Conservation (phyloP, 208 protist species). For the Porcisia deanei region DNA sequence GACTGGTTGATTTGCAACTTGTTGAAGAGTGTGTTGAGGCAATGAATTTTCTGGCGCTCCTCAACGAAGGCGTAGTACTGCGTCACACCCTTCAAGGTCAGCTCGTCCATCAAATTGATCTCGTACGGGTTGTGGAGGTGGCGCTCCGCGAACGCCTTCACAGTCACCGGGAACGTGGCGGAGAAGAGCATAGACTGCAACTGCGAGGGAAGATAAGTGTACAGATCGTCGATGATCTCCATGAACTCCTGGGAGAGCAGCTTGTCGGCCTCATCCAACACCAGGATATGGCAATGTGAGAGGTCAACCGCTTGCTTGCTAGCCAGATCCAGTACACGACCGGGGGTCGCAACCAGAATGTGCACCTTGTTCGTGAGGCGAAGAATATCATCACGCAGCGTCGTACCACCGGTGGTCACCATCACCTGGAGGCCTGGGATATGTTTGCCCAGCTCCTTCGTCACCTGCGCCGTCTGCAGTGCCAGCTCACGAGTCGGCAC, state of each 20-base stretch:
- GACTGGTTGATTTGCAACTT: slow-evolving; percentile 99
- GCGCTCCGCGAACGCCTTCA: slow-evolving; percentile 95
- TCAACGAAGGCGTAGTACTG: slow-evolving; percentile 99
- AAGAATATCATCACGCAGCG: slow-evolving; percentile 98
- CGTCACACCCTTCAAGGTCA: slow-evolving; percentile 98
- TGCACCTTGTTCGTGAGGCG: slow-evolving; percentile 96
- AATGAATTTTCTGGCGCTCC: slow-evolving; percentile 99
- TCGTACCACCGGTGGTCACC: slow-evolving; percentile 98
- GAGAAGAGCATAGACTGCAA: slow-evolving; percentile 98
- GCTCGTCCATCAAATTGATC: slow-evolving; percentile 99
- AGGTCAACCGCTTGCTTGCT: slow-evolving; percentile 96
- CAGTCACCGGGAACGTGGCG: slow-evolving; percentile 98
- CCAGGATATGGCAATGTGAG: slow-evolving; percentile 91
- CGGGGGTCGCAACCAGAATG: slow-evolving; percentile 99
- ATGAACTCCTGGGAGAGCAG: slow-evolving; percentile 97
- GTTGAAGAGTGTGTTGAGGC: slow-evolving; percentile 99
- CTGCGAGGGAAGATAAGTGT: slow-evolving; percentile 85
- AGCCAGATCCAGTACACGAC: slow-evolving; percentile 97
- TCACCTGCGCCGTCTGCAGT: slow-evolving; percentile 98
- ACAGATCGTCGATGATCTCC: slow-evolving; percentile 94
- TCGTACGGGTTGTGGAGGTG: slow-evolving; percentile 96
- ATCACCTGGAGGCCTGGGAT: slow-evolving; percentile 95
- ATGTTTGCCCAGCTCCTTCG: slow-evolving; percentile 98
- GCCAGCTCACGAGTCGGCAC: slow-evolving; percentile 99
- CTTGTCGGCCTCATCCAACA: slow-evolving; percentile 99